phyloP scores from a whole-genome alignment of 352 stramenopile species.

The Halophytophthora batemanensis region DNA sequence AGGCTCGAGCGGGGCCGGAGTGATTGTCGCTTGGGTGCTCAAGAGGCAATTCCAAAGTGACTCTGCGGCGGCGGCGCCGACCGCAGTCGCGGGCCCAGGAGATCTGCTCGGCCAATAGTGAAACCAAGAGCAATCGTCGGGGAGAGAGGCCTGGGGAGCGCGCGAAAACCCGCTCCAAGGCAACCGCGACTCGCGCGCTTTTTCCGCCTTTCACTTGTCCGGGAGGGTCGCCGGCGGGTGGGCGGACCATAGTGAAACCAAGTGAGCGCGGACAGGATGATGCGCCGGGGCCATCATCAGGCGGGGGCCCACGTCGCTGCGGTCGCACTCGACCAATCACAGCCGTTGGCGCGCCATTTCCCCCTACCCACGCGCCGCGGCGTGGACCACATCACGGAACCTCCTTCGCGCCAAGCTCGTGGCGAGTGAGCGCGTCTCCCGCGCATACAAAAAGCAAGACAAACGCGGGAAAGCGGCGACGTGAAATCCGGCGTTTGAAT shows the following conservation, averaged over 20 bases:
- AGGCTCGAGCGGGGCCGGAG: background rate
- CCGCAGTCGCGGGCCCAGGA: too few relatives aligned
- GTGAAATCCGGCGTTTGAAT: too few relatives aligned
- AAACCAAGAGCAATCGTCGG: background rate
- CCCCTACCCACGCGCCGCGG: too few relatives aligned
- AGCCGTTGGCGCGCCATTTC: slow-evolving; percentile 12
- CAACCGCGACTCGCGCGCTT: too few relatives aligned
- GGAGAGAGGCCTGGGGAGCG: slow-evolving; percentile 1
- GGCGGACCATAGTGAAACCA: too few relatives aligned
- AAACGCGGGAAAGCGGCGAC: background rate
- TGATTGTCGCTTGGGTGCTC: slow-evolving; percentile 16
- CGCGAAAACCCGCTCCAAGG: slow-evolving; percentile 2
- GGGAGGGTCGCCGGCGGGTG: too few relatives aligned
- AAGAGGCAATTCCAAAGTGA: slow-evolving; percentile 36
- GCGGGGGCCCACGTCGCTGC: background rate
- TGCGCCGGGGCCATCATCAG: background rate
- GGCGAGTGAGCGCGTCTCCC: background rate
- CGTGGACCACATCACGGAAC: background rate
- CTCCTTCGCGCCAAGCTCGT: background rate
- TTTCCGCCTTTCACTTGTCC: too few relatives aligned
- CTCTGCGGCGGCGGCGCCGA: background rate
- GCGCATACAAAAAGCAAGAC: background rate
- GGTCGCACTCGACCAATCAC: slow-evolving; percentile 15
- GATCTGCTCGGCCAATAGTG: background rate
- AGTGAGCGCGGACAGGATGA: background rate